Base-by-base conservation (phyloP, 2,329 filamentous ascomycete species). In the Monilinia fructigena region DNA sequence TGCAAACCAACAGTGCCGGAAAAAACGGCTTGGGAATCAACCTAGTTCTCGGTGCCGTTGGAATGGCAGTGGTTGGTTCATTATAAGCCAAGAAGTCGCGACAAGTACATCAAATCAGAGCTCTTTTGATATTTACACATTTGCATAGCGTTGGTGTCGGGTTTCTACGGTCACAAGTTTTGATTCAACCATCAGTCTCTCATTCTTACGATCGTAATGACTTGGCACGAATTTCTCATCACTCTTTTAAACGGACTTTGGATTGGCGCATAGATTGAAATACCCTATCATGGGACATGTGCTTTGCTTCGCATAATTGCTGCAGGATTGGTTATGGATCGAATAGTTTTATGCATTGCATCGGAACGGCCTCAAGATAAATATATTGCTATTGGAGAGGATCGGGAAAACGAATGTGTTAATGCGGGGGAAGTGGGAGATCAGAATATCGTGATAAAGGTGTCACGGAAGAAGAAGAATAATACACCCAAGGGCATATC, bases 1-100 rank as follows among this genome's bases (percentile, higher is more conserved):
- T 74, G 14, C 73, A 75, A 66, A 72, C 71, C 40, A 69, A 70
- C 38, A 68, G 53, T 20, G 73, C 69, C 38, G 61, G 48, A 28
- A 66, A 56, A 14, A 70, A 69, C 28, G 50, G 28, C 26, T 12
- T 69, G 23, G 71, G 67, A 3, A 42, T 73, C 42, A 71, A 65
- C 20, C 68, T 70, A 42, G 26, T 74, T 23, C n/a, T 74, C 2
- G 71, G 72, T 66, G 72, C 67, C 10, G 26, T 73, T 31, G 71
- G 72, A 5, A 68, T 72, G 52, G 63, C 61, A 26, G 68, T 70
- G 38, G 66, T 69, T 12, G 71, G 67, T 55, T 68, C 63, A 42
- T 67, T 71, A 69, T 74, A 68, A 38, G 65, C 38, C 18, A 55
- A 65, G 10, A 20, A 28, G 16, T 38, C 42, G 48, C n/a, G 45